Percentiles rank a stretch among this genome's conserved stretches.
phyloP scores from a whole-genome alignment of 192 early-diverging fungal genomes.

The Dimargaris verticillata region DNA sequence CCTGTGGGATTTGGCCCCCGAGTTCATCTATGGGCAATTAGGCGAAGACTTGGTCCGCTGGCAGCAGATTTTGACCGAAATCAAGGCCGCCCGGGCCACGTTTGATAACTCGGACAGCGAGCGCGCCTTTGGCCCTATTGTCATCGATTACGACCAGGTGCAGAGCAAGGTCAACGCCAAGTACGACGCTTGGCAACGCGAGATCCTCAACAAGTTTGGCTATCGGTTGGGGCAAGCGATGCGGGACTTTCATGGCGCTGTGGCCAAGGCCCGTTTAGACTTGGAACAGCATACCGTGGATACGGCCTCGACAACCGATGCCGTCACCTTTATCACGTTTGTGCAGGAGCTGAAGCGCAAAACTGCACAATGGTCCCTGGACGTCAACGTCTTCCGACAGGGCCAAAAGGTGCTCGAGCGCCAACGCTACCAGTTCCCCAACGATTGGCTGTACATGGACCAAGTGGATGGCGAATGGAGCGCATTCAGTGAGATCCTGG shows the following conservation, averaged over 20 bases:
- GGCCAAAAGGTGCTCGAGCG: slow-evolving; percentile 86
- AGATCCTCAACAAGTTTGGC: slow-evolving; percentile 86
- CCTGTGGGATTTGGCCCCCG: slow-evolving; percentile 90
- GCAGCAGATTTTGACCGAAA: slow-evolving; percentile 87
- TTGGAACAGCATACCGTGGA: slow-evolving; percentile 81
- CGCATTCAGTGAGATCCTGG: slow-evolving; percentile 86
- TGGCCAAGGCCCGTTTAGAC: slow-evolving; percentile 62
- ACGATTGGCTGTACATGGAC: slow-evolving; percentile 88
- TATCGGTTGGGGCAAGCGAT: slow-evolving; percentile 60
- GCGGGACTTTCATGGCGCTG: slow-evolving; percentile 54
- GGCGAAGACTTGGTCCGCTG: slow-evolving; percentile 80
- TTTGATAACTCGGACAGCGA: slow-evolving; percentile 93
- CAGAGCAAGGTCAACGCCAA: slow-evolving; percentile 94
- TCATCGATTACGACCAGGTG: slow-evolving; percentile 95
- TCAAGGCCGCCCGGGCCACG: slow-evolving; percentile 80
- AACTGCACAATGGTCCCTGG: slow-evolving; percentile 52
- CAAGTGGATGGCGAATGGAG: slow-evolving; percentile 96
- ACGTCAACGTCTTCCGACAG: slow-evolving; percentile 73
- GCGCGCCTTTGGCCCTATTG: slow-evolving; percentile 67
- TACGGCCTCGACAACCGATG: slow-evolving; percentile 70
- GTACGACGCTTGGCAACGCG: slow-evolving; percentile 96
- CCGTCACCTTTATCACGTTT: slow-evolving; percentile 86
- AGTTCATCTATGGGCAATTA: slow-evolving; percentile 61
- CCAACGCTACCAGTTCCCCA: slow-evolving; percentile 87
- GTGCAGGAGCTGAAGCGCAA: slow-evolving; percentile 87